Base-by-base conservation (phyloP, 768 basidiomycete genomes). In the Macrocybe gigantea region DNA sequence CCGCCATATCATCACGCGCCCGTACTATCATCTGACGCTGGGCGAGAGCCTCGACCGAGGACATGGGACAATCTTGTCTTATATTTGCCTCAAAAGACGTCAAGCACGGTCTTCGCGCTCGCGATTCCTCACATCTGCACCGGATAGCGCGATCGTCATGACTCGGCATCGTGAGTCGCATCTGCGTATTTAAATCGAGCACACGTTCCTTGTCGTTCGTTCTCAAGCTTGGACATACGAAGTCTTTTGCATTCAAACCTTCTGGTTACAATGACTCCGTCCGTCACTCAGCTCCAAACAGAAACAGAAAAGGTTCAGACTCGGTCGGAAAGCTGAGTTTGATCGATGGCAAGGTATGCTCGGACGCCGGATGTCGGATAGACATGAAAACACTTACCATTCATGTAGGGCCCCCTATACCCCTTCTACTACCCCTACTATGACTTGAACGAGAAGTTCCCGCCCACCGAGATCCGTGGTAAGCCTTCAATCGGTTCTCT, bases 361-460 rank as follows among this genome's bases (percentile, higher is more conserved):
- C 41, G 12, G 32, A 41, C 41, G 33, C 29, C 7, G 33, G 31
- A 49, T 34, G 41, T 8, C 12, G 13, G n/a, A 43, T 13, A 29
- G 41, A 36, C 32, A 10, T 22, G 22, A 22, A 34, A 49, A 36
- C 41, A 7, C 41, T 32, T n/a, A 22, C 6, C 41, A 1, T n/a
- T 7, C 6, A 32, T 43, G 31, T 43, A 73, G 49, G 72, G 65
- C 0, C 67, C 71, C 12, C 67, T 72, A 7, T 75, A 79, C 53
- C 77, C 78, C 1, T 72, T 66, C 57, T 78, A 79, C 60, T 67
- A 60, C 34, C 78, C 76, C 5, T 58, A 72, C 55, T 75, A 64
- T 53, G 73, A 79, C 48, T 53, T 62, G 0, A 55, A 62, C 33
- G 75, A 79, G 66, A 79, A 78, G 49, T 78, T 71, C 54, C 69